These are phyloP conservation scores for Trichoderma atrobrunneum DNA, from an alignment of 2,329 filamentous ascomycete species.

Conservation along the genomic window DNA sequence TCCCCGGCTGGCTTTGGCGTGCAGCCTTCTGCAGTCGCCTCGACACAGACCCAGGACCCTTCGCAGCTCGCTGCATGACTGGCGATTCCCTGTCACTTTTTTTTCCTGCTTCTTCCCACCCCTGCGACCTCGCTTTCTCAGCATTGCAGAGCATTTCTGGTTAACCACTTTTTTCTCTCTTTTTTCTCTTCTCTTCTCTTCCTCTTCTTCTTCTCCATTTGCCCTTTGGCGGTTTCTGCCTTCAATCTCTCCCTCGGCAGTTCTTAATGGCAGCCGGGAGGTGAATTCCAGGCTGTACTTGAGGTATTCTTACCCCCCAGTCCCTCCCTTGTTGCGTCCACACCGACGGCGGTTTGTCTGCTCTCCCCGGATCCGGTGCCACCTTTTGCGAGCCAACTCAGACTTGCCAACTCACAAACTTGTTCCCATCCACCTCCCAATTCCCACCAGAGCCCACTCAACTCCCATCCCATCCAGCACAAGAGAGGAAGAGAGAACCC, in stretches of 20 bases:
- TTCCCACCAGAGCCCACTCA: slow-evolving; percentile 2
- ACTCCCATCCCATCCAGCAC: background rate
- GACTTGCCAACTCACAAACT: slow-evolving; percentile 10
- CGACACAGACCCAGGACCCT: background rate
- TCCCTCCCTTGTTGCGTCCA: background rate
- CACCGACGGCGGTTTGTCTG: slow-evolving; percentile 9
- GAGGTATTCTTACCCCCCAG: background rate
- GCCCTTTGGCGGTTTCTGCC: background rate
- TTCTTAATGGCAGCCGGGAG: slow-evolving; percentile 11
- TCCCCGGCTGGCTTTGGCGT: slow-evolving; percentile 21
- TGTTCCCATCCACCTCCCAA: background rate
- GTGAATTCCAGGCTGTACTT: slow-evolving; percentile 8
- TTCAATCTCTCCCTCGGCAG: background rate
- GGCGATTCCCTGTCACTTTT: slow-evolving; percentile 14
- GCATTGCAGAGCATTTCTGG: slow-evolving; percentile 3
- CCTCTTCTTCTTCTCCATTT: background rate
- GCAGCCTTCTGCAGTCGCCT: slow-evolving; percentile 31
- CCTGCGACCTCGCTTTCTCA: slow-evolving; percentile 12
- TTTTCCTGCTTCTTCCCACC: background rate
- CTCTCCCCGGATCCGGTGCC: background rate
- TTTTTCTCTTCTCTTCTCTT: background rate
- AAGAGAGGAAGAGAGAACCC: background rate
- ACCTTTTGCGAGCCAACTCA: background rate
- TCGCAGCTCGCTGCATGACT: slow-evolving; percentile 9
- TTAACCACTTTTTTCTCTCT: background rate